Conservation (phyloP, 306 rosid genomes). For the Vigna unguiculata region DNA sequence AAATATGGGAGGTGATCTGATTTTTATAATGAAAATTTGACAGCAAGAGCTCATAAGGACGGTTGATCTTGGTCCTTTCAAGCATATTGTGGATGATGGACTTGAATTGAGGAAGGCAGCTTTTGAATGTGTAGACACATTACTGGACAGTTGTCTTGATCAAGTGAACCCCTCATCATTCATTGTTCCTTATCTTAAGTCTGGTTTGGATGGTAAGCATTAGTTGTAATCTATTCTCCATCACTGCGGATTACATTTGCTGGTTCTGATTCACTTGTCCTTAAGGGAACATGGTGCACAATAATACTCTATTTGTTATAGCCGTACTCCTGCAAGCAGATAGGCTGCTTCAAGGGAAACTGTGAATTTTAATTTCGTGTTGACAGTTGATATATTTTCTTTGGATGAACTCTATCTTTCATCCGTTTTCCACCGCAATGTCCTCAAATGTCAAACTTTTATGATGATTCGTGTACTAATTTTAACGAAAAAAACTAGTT, state of each 20-base stretch:
- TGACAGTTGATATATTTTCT: constrained; percentile 14
- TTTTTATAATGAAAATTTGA: constrained; percentile 43
- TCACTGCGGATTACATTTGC: constrained; percentile 18
- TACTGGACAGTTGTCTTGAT: constrained; percentile 98
- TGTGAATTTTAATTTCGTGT: constrained; percentile 1
- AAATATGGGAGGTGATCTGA: constrained; percentile 27
- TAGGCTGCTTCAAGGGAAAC: background rate
- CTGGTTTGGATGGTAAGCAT: constrained; percentile 94
- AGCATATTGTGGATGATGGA: constrained; percentile 99
- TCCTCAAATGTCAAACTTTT: background rate
- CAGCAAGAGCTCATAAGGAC: constrained; percentile 99
- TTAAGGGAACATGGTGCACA: background rate
- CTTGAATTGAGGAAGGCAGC: constrained; percentile 99
- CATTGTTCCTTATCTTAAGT: constrained; percentile 92
- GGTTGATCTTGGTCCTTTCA: constrained; percentile 99
- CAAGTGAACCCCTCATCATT: constrained; percentile 99
- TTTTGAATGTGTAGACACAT: constrained; percentile 96
- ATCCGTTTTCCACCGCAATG: constrained; percentile 15
- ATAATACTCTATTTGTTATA: background rate
- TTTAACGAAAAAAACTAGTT: background rate
- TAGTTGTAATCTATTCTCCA: background rate
- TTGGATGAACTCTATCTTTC: constrained; percentile 9
- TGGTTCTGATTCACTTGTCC: constrained; percentile 30
- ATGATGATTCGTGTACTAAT: background rate
- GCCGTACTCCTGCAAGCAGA: background rate